These are phyloP conservation scores for Candida pini DNA, from an alignment of 805 yeast species.

Conservation along the genomic window DNA sequence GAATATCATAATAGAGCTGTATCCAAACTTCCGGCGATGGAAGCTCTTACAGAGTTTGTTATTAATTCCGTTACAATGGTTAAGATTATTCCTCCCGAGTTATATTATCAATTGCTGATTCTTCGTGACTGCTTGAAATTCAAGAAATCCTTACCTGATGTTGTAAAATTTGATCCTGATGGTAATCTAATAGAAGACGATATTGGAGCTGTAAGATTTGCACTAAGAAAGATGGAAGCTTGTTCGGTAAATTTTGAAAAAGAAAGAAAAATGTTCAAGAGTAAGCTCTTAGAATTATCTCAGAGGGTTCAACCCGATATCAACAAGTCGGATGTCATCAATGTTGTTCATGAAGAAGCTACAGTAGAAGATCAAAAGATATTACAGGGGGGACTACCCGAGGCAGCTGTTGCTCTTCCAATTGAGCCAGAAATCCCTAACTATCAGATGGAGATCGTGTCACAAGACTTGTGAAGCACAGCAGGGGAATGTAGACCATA, in stretches of 20 bases:
- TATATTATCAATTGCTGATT: constrained; percentile 8
- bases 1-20: constrained; percentile 7
- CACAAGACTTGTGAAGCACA: not conserved
- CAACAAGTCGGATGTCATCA: too few species aligned
- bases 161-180: constrained; percentile 13
- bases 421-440: too few species aligned
- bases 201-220: constrained; percentile 32
- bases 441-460: not conserved
- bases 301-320: too few species aligned
- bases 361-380: too few species aligned
- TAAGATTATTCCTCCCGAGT: constrained; percentile 15
- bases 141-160: constrained; percentile 1
- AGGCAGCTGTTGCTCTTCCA: not conserved
- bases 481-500: too few species aligned
- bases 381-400: too few species aligned
- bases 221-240: constrained; percentile 44
- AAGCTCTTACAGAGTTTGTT: constrained; percentile 9
- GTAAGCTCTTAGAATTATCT: too few species aligned
- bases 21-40: constrained; percentile 9
- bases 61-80: constrained; percentile 9
- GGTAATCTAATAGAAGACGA: constrained; percentile 18
- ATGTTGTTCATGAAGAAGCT: not conserved
- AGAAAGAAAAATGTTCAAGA: constrained; percentile 23
- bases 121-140: constrained; percentile 9
- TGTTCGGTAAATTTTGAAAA: constrained; percentile 25